phyloP scores from a whole-genome alignment of 1,284 basidiomycete genomes.

The Hemileia vastatrix region DNA sequence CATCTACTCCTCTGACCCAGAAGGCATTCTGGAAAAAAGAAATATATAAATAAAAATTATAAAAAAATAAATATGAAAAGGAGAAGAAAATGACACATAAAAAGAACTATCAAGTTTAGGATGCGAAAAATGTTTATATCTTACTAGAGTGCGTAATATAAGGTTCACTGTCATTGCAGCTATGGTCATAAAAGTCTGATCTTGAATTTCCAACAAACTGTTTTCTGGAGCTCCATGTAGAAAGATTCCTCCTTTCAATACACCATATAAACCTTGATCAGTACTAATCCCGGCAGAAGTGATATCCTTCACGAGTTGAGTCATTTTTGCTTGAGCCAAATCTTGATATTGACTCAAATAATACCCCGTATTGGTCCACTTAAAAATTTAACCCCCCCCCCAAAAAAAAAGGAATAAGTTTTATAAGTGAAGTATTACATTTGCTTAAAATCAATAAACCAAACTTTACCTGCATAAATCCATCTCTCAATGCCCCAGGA shows the following conservation, averaged over 20 bases:
- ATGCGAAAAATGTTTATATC: neutral
- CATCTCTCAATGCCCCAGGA: conserved; percentile 16
- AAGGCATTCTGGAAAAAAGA: neutral
- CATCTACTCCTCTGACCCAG: neutral
- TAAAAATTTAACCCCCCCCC: neutral
- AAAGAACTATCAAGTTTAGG: neutral
- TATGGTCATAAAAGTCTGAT: conserved; percentile 1
- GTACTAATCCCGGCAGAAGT: conserved; percentile 6
- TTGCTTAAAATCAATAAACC: neutral
- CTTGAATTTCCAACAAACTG: neutral
- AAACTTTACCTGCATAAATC: conserved; percentile 7
- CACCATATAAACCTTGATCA: conserved; percentile 13
- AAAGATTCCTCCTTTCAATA: conserved; percentile 7
- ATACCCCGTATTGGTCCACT: conserved; percentile 17
- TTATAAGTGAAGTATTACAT: neutral
- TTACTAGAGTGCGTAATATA: conserved; percentile 8
- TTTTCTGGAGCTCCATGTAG: neutral
- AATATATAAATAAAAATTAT: neutral
- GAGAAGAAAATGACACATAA: neutral
- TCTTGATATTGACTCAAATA: conserved; percentile 13
- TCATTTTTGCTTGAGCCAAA: conserved; percentile 1
- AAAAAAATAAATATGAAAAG: neutral
- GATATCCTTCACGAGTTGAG: neutral
- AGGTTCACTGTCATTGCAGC: conserved; percentile 9
- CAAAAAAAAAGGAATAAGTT: neutral